Percentiles rank a stretch among this genome's conserved stretches.
These are phyloP conservation scores for Trichodelitschia bisporula DNA, from an alignment of 495 filamentous ascomycete genomes.

Conservation along the genomic window DNA sequence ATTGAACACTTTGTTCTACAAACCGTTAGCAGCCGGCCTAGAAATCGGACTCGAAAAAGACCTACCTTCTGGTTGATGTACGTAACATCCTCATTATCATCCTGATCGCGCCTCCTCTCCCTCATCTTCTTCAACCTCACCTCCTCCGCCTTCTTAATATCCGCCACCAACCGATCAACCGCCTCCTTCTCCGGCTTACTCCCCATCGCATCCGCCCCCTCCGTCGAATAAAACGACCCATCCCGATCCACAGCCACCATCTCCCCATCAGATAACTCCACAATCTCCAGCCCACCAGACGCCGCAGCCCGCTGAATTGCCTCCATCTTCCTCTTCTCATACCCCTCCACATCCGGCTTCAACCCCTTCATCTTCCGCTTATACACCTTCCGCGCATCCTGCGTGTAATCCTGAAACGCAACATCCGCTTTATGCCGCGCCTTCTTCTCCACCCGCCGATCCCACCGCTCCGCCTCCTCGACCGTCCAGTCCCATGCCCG, in stretches of 20 bases:
- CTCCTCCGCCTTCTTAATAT: slow-evolving; percentile 77
- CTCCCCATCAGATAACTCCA: slow-evolving; percentile 86
- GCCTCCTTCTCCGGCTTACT: slow-evolving; percentile 75
- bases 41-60: neutral
- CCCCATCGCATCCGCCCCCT: slow-evolving; percentile 54
- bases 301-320: slow-evolving; percentile 63
- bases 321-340: slow-evolving; percentile 63
- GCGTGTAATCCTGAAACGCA: slow-evolving; percentile 72
- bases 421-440: slow-evolving; percentile 57
- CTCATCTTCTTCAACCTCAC: slow-evolving; percentile 57
- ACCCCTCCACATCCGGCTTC: slow-evolving; percentile 41
- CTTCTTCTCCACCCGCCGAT: slow-evolving; percentile 70
- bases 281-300: slow-evolving; percentile 61
- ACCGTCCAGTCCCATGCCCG: slow-evolving; percentile 96
- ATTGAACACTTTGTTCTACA: slow-evolving; percentile 53
- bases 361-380: slow-evolving; percentile 61
- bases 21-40: neutral
- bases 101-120: slow-evolving; percentile 42
- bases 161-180: slow-evolving; percentile 69
- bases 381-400: slow-evolving; percentile 77
- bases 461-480: slow-evolving; percentile 85
- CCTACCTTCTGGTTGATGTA: slow-evolving; percentile 86
- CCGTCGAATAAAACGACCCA: slow-evolving; percentile 67
- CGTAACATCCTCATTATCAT: slow-evolving; percentile 67
- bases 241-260: slow-evolving; percentile 79